A percentile compares a stretch with the other conserved stretches of the same genome.
These are phyloP conservation scores for Aspergillus thermomutatus DNA, from an alignment of 2,329 filamentous ascomycete species.

Conservation along the genomic window DNA sequence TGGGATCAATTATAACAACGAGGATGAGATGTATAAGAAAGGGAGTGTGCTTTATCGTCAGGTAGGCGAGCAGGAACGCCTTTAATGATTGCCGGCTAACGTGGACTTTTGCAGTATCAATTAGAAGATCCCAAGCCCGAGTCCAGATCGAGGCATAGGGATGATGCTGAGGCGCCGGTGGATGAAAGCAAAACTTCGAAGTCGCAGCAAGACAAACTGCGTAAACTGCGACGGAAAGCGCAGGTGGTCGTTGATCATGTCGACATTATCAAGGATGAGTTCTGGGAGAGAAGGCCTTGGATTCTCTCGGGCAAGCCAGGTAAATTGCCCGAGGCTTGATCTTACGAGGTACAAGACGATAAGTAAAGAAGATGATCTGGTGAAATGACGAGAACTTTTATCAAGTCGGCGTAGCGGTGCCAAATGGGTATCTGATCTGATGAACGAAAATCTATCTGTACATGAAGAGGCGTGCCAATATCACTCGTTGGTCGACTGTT, in stretches of 20 bases:
- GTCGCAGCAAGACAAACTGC: constrained; percentile 78
- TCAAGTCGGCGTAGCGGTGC: constrained; percentile 10
- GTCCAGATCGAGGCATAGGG: constrained; percentile 21
- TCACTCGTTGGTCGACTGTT: constrained; percentile 12
- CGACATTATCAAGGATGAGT: constrained; percentile 93
- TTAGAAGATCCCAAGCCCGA: constrained; percentile 57
- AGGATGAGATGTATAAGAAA: constrained; percentile 87
- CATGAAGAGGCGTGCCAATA: background rate
- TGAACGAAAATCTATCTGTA: constrained; percentile 1
- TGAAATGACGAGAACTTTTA: constrained; percentile 13
- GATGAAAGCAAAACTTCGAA: constrained; percentile 60
- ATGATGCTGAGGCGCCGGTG: constrained; percentile 15
- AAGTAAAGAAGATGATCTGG: constrained; percentile 3
- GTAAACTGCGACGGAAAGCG: constrained; percentile 76
- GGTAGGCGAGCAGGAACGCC: constrained; percentile 40
- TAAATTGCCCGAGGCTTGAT: constrained; percentile 50
- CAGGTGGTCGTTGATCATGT: constrained; percentile 77
- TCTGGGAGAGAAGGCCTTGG: constrained; percentile 88
- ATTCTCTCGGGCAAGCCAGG: constrained; percentile 71
- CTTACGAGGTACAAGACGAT: constrained; percentile 1
- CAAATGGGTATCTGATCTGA: constrained; percentile 33
- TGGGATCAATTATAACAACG: constrained; percentile 96
- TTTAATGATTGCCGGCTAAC: constrained; percentile 2
- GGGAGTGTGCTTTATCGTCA: constrained; percentile 87
- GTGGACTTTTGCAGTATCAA: constrained; percentile 56